Conservation (phyloP, 2,329 filamentous ascomycete species). For the Sphaerulina populicola region DNA sequence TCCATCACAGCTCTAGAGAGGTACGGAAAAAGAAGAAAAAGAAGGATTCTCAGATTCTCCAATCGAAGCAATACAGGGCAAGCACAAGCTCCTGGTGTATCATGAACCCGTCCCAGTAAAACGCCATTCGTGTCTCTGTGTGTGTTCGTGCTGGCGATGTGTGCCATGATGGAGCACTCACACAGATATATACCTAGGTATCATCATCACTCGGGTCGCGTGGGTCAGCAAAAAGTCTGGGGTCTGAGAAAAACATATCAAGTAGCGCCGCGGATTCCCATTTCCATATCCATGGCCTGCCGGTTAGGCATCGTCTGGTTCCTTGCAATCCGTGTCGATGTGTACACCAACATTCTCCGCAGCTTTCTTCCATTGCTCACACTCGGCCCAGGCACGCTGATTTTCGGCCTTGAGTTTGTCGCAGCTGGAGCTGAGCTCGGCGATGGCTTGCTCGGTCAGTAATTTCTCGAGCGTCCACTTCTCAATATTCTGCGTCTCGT, state of each 20-base stretch:
- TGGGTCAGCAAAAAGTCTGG: not conserved
- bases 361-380: constrained; percentile 67
- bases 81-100: constrained; percentile 10
- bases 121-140: constrained; percentile 10
- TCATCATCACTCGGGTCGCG: not conserved
- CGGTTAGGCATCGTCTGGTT: too few species aligned
- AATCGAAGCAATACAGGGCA: constrained; percentile 1
- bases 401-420: constrained; percentile 78
- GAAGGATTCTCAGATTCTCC: not conserved
- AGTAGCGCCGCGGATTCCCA: not conserved
- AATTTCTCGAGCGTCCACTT: constrained; percentile 91
- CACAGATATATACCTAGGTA: not conserved
- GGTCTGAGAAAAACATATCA: not conserved
- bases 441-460: constrained; percentile 78
- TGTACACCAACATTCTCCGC: constrained; percentile 28
- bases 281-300: not conserved
- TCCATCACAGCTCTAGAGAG: not conserved
- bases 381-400: constrained; percentile 66
- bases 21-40: not conserved
- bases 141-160: not conserved
- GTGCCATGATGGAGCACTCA: not conserved
- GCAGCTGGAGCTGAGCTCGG: constrained; percentile 76
- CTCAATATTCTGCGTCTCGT: constrained; percentile 87
- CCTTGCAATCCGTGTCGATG: constrained; percentile 17
- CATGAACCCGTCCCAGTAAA: constrained; percentile 4